Percentiles rank a stretch among this genome's conserved stretches.
phyloP scores from a whole-genome alignment of 2,329 filamentous ascomycete species.

The Fusarium buharicum region DNA sequence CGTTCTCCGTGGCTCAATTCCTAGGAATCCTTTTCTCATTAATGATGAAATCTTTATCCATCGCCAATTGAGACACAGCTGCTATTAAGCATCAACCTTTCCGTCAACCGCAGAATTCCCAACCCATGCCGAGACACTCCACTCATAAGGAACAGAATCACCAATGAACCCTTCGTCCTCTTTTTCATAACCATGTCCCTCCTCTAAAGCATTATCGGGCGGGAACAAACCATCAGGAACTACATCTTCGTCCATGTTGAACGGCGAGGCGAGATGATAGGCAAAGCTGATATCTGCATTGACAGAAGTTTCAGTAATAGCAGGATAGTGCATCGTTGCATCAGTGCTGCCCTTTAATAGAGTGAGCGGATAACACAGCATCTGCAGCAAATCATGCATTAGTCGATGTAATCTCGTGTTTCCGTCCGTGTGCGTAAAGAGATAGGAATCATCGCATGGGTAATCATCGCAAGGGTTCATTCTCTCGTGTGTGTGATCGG shows the following conservation, averaged over 20 bases:
- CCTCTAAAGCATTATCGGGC: too few species aligned
- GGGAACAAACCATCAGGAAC: not conserved
- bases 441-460: rapidly evolving
- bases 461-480: rapidly evolving
- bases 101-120: too few species aligned
- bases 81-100: too few species aligned
- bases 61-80: too few species aligned
- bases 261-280: not conserved
- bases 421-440: rapidly evolving
- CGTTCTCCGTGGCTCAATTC: too few species aligned
- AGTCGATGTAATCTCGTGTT: not conserved
- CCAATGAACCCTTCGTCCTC: too few species aligned
- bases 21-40: too few species aligned
- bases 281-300: not conserved
- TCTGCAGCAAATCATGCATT: not conserved
- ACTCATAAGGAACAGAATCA: too few species aligned
- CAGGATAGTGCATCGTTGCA: not conserved
- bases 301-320: not conserved
- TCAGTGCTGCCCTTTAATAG: rapidly evolving
- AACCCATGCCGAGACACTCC: too few species aligned
- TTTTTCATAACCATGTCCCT: too few species aligned
- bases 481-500: rapidly evolving
- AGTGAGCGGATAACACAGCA: not conserved
- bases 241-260: not conserved
- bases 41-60: too few species aligned